Base-by-base conservation (phyloP, 805 yeast genomes). In the Candida maesae region DNA sequence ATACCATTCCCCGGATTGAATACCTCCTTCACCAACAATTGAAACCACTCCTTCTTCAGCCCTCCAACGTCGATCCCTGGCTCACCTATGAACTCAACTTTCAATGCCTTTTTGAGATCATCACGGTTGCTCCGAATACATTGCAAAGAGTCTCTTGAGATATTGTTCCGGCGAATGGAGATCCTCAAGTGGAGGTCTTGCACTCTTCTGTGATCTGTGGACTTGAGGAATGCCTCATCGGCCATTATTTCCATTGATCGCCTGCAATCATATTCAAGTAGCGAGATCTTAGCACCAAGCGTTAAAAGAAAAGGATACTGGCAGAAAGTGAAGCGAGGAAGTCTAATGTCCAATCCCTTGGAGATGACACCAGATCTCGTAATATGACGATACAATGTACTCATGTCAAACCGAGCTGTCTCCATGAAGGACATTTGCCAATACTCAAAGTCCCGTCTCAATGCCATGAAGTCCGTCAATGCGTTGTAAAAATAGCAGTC, bases 11-110 rank as follows among this genome's bases (percentile, higher is more conserved):
- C 66, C 2, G 89, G 84, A 53, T 74, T 75, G 56, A 90, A 84
- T 2, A 91, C 60, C 19, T 82, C 81, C 43, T 75, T 76, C 1
- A 85, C 79, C 29, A 93, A 65, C 29, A 90, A 63, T 35, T 79
- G 67, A 60, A 93, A 90, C 99, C 99, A 91, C 56, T 91, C 99
- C 56, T 89, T 90, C 53, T 83, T 78, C 44, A 91, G 70, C 0
- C 99, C 99, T 2, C 99, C 98, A 1, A 89, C 97, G 65, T 91
- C 99, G 17, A 91, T 76, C 0, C 98, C 99, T 0, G 90, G 95
- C 56, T 91, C 99, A 44, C 81, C 81, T 4, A 82, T 65, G 59
- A 93, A 91, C 52, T 85, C 90, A 8, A 93, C 82, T 46, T 78
- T 73, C 23, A 91, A 62, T 2, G 87, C 75, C 55, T 90, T 89